Conservation (phyloP, 345 rosid species). For the Angophora floribunda region DNA sequence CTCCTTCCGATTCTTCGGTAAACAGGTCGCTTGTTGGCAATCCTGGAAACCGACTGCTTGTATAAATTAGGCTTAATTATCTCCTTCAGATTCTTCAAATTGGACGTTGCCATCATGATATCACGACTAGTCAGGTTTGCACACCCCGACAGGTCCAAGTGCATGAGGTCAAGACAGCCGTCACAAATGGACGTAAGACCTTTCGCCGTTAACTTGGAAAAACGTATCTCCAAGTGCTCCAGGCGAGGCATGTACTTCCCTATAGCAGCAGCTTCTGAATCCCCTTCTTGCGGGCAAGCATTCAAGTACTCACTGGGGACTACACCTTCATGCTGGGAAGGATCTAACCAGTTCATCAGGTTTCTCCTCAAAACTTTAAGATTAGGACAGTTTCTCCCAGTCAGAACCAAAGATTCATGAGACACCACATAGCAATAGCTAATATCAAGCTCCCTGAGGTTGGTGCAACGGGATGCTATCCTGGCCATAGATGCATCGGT, state of each 20-base stretch:
- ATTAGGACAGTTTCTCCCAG: conserved; percentile 65
- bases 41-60: no score
- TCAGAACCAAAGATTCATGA: conserved; percentile 40
- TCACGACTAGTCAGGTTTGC: conserved; percentile 64
- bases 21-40: no score
- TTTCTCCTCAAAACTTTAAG: conserved; percentile 57
- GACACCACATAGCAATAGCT: conserved; percentile 83
- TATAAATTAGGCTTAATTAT: conserved; percentile 56
- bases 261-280: conserved; percentile 60
- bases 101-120: conserved; percentile 24
- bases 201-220: conserved; percentile 52
- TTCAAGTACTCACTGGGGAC: conserved; percentile 60
- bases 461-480: conserved; percentile 48
- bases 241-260: conserved; percentile 53
- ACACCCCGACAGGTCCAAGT: conserved; percentile 69
- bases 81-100: conserved; percentile 45
- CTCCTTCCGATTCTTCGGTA: no score
- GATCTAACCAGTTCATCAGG: conserved; percentile 66
- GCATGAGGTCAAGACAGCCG: conserved; percentile 50
- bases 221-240: conserved; percentile 55
- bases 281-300: conserved; percentile 83
- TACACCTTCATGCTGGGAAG: conserved; percentile 49
- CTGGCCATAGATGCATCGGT: conserved; percentile 66
- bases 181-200: conserved; percentile 57
- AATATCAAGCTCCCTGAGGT: conserved; percentile 54